Percentiles rank a stretch among this genome's conserved stretches.
These are phyloP conservation scores for Urtica urens DNA, from an alignment of 306 rosid genomes.

Conservation along the genomic window DNA sequence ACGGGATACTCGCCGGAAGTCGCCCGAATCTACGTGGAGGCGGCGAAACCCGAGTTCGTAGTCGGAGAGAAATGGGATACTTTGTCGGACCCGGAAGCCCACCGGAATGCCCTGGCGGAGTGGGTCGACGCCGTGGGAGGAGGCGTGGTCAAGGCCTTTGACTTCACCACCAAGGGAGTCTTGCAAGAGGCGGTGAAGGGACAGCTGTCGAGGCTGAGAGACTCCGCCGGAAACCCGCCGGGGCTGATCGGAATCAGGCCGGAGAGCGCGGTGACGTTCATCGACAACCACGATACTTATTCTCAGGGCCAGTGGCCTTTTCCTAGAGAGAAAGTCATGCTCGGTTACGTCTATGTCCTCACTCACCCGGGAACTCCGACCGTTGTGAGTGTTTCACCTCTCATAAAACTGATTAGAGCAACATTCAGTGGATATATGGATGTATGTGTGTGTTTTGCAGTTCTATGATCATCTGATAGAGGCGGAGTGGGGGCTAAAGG, in stretches of 20 bases:
- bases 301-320: conserved; percentile 57
- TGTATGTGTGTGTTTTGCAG: conserved; percentile 25
- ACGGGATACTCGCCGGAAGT: conserved; percentile 51
- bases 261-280: conserved; percentile 57
- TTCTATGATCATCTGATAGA: conserved; percentile 68
- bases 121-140: conserved; percentile 33
- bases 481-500: conserved; percentile 68
- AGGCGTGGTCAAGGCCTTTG: conserved; percentile 26
- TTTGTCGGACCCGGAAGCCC: conserved; percentile 33
- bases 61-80: conserved; percentile 69
- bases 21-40: conserved; percentile 41
- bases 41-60: conserved; percentile 54
- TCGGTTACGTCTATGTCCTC: conserved; percentile 69
- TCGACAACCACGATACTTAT: conserved; percentile 74
- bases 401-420: neutral
- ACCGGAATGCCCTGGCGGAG: conserved; percentile 11
- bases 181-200: conserved; percentile 49
- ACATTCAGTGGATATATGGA: no score
- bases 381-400: conserved; percentile 30
- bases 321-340: conserved; percentile 56
- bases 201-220: conserved; percentile 46
- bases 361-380: conserved; percentile 75
- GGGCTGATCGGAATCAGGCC: conserved; percentile 70
- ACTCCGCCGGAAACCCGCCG: conserved; percentile 45
- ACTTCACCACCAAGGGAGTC: conserved; percentile 36